Conservation (phyloP, 2,329 filamentous ascomycete genomes). For the Aspergillus pseudoterreus region DNA sequence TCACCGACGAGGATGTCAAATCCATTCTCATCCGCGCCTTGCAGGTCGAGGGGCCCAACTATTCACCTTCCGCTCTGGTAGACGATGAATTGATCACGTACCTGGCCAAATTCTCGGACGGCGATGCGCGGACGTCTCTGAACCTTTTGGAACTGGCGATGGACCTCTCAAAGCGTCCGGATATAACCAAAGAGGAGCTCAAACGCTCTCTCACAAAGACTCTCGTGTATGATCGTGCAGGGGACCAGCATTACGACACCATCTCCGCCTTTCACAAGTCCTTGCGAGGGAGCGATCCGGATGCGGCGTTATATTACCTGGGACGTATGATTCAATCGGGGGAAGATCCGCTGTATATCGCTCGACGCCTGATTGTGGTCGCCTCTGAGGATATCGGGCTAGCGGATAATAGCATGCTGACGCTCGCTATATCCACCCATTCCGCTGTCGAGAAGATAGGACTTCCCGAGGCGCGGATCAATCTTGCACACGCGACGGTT, state of each 20-base stretch:
- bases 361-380: slow-evolving; percentile 88
- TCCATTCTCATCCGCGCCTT: slow-evolving; percentile 75
- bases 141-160: slow-evolving; percentile 90
- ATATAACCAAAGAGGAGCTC: slow-evolving; percentile 70
- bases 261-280: slow-evolving; percentile 98
- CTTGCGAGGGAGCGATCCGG: slow-evolving; percentile 78
- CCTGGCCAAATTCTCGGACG: slow-evolving; percentile 81
- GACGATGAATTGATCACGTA: slow-evolving; percentile 76
- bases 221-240: slow-evolving; percentile 87
- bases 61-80: slow-evolving; percentile 54
- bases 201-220: slow-evolving; percentile 85
- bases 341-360: slow-evolving; percentile 89
- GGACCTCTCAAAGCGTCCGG: slow-evolving; percentile 63
- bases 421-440: slow-evolving; percentile 80
- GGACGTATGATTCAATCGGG: slow-evolving; percentile 93
- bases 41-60: slow-evolving; percentile 54
- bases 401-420: slow-evolving; percentile 78
- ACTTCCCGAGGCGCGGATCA: slow-evolving; percentile 91
- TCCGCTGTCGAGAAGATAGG: slow-evolving; percentile 89
- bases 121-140: slow-evolving; percentile 86
- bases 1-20: slow-evolving; percentile 68
- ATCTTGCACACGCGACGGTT: slow-evolving; percentile 80
- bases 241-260: slow-evolving; percentile 96
- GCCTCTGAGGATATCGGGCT: slow-evolving; percentile 91
- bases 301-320: slow-evolving; percentile 91